Evolutionary conservation across 345 rosid genomes (phyloP).

Genomic region (Eucalyptus cloeziana): DNA sequence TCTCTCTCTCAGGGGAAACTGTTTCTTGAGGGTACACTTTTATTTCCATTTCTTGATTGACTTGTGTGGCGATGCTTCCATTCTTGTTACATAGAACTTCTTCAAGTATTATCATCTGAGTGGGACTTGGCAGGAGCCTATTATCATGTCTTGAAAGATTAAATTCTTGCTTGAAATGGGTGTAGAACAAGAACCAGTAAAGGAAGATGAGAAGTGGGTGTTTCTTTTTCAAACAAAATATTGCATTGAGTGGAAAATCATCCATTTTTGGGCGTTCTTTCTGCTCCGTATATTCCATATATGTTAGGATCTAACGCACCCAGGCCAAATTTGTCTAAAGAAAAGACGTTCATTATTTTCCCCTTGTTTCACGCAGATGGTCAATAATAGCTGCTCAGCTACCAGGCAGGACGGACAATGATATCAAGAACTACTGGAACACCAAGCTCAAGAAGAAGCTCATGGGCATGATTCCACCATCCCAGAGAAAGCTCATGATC

Average conservation of each 20-base stretch:
- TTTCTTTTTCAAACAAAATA: not conserved
- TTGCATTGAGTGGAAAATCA: not conserved
- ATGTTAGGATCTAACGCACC: not conserved
- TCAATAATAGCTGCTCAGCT: constrained; percentile 8
- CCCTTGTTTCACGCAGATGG: not conserved
- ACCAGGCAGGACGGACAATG: constrained; percentile 6
- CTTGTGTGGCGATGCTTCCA: not conserved
- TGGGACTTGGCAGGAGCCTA: not conserved
- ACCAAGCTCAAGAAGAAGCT: constrained; percentile 9
- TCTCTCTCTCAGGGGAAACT: not conserved
- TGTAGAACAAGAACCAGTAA: not conserved
- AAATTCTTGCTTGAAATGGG: not conserved
- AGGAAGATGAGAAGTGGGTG: not conserved
- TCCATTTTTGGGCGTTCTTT: not conserved
- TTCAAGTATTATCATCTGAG: not conserved
- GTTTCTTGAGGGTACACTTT: not conserved
- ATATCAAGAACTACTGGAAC: constrained; percentile 10
- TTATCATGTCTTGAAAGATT: not conserved
- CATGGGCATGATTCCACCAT: not conserved
- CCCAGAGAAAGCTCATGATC: not conserved
- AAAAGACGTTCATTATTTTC: not conserved
- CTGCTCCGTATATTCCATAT: not conserved
- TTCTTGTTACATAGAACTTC: not conserved
- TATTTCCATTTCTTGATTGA: not conserved
- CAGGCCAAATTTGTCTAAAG: not conserved